A percentile compares a stretch with the other conserved stretches of the same genome.
phyloP scores from a whole-genome alignment of 2,329 filamentous ascomycete genomes.

The Nectriaceae sp. region DNA sequence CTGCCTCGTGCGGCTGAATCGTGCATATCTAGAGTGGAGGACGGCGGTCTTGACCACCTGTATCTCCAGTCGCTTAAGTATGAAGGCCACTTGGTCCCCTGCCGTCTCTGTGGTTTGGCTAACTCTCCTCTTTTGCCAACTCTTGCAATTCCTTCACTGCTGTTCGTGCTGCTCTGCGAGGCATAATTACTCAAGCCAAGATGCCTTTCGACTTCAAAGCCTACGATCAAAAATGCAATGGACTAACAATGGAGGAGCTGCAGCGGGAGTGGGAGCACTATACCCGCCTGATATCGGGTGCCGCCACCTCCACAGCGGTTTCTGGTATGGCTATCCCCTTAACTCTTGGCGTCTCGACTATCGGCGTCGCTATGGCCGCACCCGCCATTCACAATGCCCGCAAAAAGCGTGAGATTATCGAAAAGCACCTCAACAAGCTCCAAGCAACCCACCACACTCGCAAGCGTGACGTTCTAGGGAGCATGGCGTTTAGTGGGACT shows the following conservation, averaged over 20 bases:
- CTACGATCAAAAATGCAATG: constrained; percentile 41
- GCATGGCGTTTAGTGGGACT: constrained; percentile 39
- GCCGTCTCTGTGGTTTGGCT: no score
- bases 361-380: constrained; percentile 40
- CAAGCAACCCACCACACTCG: constrained; percentile 39
- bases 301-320: constrained; percentile 42
- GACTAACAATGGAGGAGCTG: constrained; percentile 37
- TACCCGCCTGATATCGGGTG: constrained; percentile 41
- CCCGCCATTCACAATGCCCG: constrained; percentile 44
- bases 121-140: neutral
- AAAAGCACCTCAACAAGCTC: constrained; percentile 36
- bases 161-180: neutral
- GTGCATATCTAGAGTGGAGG: neutral
- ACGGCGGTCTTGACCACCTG: neutral
- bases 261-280: constrained; percentile 46
- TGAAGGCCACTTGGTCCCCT: neutral
- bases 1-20: neutral
- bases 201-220: constrained; percentile 45
- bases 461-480: constrained; percentile 42
- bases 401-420: constrained; percentile 44
- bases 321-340: constrained; percentile 41
- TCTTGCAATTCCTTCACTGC: neutral
- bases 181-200: neutral
- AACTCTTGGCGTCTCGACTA: constrained; percentile 40
- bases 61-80: neutral